Evolutionary conservation across 1,139 yeast genomes (phyloP), one percentile per base, ranked within the genome.

Genomic region (Candida glucosophila): DNA sequence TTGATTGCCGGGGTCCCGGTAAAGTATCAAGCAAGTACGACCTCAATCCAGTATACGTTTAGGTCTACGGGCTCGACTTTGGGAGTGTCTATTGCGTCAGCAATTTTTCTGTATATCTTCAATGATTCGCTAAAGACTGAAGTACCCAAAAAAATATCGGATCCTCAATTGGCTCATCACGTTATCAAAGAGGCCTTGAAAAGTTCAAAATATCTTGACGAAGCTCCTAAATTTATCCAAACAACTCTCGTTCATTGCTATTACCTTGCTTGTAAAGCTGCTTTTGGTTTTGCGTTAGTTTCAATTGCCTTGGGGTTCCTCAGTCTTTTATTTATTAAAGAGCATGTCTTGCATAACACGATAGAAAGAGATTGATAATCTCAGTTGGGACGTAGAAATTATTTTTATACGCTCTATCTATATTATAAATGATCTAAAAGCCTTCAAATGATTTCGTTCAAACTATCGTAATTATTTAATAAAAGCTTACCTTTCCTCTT

Each of bases 1-100:
- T 61, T 79, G 52, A 77, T 79, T 31, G 75, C 85, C 1, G 67
- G 74, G 2, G 73, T 66, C 6, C 80, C 81, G 3, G 58, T 53
- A 20, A 68, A 72, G 34, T 66, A 60, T 36, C 88, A 78, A 47
- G 88, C 88, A 4, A 69, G 79, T 5, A 71, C 82, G 0, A 79
- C 90, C 1, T 76, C 85, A 1, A 77, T 79, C 32, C 83, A 78
- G 39, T 79, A 79, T 46, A 75, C 82, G 4, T 78, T 77, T 53
- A 59, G 88, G 39, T 75, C 86, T 3, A 72, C 80, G 5, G 90
- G 88, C 0, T 75, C 83, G 2, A 77, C 86, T 0, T 47, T 77
- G 25, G 88, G 88, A 12, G 82, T 79, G 4, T 62, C 88, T 1
- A 45, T 76, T 19, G 79, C 81, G 0, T 70, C 79, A 5, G 77